Evolutionary conservation across 768 basidiomycete species (phyloP).

Genomic region (Termitomyces sp.): DNA sequence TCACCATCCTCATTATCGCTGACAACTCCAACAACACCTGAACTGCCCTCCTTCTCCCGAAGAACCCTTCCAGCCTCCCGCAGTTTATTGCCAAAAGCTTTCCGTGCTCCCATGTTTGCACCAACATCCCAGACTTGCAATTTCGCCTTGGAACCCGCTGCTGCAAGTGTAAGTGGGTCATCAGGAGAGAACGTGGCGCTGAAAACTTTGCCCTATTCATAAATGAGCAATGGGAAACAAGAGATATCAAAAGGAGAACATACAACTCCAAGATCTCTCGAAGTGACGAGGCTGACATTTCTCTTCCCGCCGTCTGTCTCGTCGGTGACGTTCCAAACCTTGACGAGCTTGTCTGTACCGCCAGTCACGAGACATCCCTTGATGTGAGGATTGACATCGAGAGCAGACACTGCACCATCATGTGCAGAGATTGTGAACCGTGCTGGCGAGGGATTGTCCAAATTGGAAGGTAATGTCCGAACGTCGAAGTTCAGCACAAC

Average conservation of each 20-base stretch:
- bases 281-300: constrained; percentile 79
- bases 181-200: constrained; percentile 90
- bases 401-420: constrained; percentile 82
- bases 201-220: constrained; percentile 91
- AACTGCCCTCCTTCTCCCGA: constrained; percentile 52
- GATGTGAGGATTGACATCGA: constrained; percentile 90
- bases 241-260: constrained; percentile 20
- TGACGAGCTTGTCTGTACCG: constrained; percentile 92
- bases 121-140: constrained; percentile 96
- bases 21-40: constrained; percentile 64
- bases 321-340: constrained; percentile 90
- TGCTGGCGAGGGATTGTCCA: constrained; percentile 60
- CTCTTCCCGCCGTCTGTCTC: constrained; percentile 60
- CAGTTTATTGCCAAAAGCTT: constrained; percentile 79
- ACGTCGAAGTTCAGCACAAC: constrained; percentile 91
- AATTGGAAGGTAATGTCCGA: constrained; percentile 70
- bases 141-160: constrained; percentile 91
- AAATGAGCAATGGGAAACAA: background rate
- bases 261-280: constrained; percentile 89
- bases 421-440: constrained; percentile 92
- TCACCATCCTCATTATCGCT: constrained; percentile 71
- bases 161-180: constrained; percentile 89
- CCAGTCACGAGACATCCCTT: constrained; percentile 91
- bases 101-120: constrained; percentile 76
- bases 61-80: constrained; percentile 65